Evolutionary conservation across 2,329 filamentous ascomycete genomes (phyloP).

Genomic region (Neonectria ditissima): DNA sequence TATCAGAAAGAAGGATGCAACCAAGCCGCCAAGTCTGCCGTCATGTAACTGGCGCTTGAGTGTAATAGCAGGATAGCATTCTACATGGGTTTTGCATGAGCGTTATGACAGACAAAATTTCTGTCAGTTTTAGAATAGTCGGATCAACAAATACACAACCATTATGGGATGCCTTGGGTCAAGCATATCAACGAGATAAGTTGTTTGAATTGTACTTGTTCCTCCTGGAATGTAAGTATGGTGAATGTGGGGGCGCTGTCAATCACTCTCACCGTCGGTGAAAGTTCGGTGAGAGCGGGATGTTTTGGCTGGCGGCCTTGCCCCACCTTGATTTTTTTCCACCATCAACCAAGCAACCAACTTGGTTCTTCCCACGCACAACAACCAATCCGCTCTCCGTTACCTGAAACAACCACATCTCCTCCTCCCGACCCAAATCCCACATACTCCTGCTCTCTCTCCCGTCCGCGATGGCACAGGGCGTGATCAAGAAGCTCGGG

Average conservation of each 20-base stretch:
- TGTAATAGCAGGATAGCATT: slow-evolving; percentile 37
- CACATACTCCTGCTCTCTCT: neutral
- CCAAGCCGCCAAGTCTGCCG: slow-evolving; percentile 14
- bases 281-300: slow-evolving; percentile 27
- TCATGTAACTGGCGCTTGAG: slow-evolving; percentile 27
- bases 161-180: neutral
- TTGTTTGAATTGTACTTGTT: neutral
- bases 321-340: slow-evolving; percentile 40
- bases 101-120: slow-evolving; percentile 28
- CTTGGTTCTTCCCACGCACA: slow-evolving; percentile 61
- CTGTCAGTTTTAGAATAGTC: slow-evolving; percentile 8
- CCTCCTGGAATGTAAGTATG: neutral
- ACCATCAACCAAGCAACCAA: slow-evolving; percentile 11
- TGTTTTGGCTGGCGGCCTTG: slow-evolving; percentile 7
- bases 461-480: slow-evolving; percentile 63
- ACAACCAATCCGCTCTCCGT: slow-evolving; percentile 6
- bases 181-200: too few species aligned
- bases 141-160: slow-evolving; percentile 17
- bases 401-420: slow-evolving; percentile 5
- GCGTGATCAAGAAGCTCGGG: slow-evolving; percentile 61
- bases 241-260: neutral
- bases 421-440: neutral
- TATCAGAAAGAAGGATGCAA: neutral
- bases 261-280: slow-evolving; percentile 2
- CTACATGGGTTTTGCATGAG: slow-evolving; percentile 13